Evolutionary conservation across 352 stramenopile genomes (phyloP).

Genomic region (Pythium myriotylum): DNA sequence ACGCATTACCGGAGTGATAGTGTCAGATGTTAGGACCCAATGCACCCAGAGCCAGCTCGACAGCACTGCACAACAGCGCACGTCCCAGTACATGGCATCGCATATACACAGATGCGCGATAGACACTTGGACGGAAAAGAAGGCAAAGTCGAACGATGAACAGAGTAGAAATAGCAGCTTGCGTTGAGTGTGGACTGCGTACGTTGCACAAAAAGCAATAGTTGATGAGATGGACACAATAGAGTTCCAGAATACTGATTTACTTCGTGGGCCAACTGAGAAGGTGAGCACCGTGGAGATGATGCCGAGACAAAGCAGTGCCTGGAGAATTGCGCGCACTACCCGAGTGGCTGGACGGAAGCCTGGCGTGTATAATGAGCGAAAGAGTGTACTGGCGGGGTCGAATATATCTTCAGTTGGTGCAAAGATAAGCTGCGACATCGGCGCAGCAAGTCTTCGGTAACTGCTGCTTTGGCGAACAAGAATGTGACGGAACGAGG

Average conservation of each 20-base stretch:
- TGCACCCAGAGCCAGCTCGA: too few relatives aligned
- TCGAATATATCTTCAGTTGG: conserved; percentile 1
- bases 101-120: conserved; percentile 19
- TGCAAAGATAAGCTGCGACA: conserved; percentile 5
- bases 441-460: not conserved
- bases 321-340: not conserved
- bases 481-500: not conserved
- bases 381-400: not conserved
- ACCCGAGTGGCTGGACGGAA: not conserved
- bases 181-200: conserved; percentile 13
- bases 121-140: conserved; percentile 30
- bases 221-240: not conserved
- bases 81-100: conserved; percentile 16
- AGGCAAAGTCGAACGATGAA: conserved; percentile 33
- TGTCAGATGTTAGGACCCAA: conserved; percentile 8
- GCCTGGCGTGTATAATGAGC: not conserved
- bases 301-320: not conserved
- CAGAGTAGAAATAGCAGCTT: conserved; percentile 21
- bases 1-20: conserved; percentile 17
- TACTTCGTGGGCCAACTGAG: too few relatives aligned
- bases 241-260: too few relatives aligned
- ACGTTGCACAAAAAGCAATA: not conserved
- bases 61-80: not conserved
- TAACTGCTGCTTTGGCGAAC: conserved; percentile 2
- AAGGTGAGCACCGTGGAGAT: too few relatives aligned